Conservation (phyloP, 768 basidiomycete genomes). For the Russula dissimulans region DNA sequence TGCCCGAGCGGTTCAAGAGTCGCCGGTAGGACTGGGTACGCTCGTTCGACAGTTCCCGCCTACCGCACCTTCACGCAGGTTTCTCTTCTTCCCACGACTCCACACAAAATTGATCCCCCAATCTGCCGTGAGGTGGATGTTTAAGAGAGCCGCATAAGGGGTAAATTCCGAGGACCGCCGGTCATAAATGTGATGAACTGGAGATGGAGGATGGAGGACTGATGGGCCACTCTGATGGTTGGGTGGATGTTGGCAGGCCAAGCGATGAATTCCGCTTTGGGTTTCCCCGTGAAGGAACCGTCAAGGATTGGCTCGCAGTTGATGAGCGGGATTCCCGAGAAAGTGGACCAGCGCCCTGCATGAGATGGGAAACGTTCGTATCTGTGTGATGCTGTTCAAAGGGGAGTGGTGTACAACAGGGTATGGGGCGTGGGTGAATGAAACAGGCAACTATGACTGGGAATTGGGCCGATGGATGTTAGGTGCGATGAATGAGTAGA, state of each 20-base stretch:
- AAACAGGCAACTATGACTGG: too few relatives aligned
- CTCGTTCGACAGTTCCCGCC: conserved; percentile 3
- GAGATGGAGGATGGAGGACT: conserved; percentile 1
- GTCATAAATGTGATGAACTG: conserved; percentile 26
- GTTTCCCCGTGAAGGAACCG: neutral
- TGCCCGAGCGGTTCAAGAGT: neutral
- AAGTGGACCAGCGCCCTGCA: neutral
- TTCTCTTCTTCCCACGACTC: conserved; percentile 37
- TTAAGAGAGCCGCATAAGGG: too few relatives aligned
- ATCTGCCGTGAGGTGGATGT: conserved; percentile 30
- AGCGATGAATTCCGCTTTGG: conserved; percentile 20
- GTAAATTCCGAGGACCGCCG: conserved; percentile 56
- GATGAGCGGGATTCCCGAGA: conserved; percentile 1
- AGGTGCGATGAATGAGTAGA: too few relatives aligned
- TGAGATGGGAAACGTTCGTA: too few relatives aligned
- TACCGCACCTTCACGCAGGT: neutral
- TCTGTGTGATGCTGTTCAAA: too few relatives aligned
- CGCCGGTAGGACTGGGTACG: neutral
- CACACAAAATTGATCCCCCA: conserved; percentile 76
- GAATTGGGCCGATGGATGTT: too few relatives aligned
- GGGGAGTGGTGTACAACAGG: too few relatives aligned
- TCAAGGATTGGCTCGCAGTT: neutral
- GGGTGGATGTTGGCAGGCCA: conserved; percentile 7
- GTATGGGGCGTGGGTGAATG: too few relatives aligned
- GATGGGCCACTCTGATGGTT: conserved; percentile 1